Evolutionary conservation across 2,329 filamentous ascomycete species (phyloP).

Genomic region (Lecanoromycetidae sp.): DNA sequence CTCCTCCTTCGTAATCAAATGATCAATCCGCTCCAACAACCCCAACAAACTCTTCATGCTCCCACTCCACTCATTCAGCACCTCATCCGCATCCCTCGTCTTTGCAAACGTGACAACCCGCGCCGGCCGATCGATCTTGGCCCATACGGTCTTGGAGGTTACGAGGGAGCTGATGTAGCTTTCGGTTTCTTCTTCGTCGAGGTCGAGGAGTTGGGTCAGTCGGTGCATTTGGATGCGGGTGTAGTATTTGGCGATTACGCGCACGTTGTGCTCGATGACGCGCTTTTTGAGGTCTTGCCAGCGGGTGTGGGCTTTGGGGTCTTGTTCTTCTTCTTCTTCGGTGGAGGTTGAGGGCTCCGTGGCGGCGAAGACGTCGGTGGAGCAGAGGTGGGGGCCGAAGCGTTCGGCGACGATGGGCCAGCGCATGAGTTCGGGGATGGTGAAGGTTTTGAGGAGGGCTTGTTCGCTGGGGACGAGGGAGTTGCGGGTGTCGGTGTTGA

Average conservation of each 20-base stretch:
- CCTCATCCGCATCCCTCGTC: slow-evolving; percentile 86
- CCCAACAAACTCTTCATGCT: slow-evolving; percentile 93
- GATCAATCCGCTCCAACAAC: slow-evolving; percentile 80
- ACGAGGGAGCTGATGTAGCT: slow-evolving; percentile 98
- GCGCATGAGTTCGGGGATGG: slow-evolving; percentile 90
- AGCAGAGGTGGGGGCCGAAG: slow-evolving; percentile 77
- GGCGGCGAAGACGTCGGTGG: slow-evolving; percentile 78
- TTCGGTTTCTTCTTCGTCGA: slow-evolving; percentile 91
- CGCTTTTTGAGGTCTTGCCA: slow-evolving; percentile 96
- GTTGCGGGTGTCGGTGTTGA: slow-evolving; percentile 75
- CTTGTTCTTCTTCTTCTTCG: slow-evolving; percentile 51
- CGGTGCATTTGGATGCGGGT: slow-evolving; percentile 90
- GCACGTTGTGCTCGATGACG: slow-evolving; percentile 97
- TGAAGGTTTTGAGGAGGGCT: slow-evolving; percentile 85
- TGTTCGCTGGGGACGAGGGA: slow-evolving; percentile 65
- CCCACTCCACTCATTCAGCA: slow-evolving; percentile 95
- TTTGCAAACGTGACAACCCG: slow-evolving; percentile 89
- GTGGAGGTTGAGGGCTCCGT: slow-evolving; percentile 45
- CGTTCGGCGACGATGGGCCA: slow-evolving; percentile 88
- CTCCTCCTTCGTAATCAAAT: slow-evolving; percentile 98
- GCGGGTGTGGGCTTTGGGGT: slow-evolving; percentile 70
- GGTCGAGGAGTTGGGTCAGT: slow-evolving; percentile 77
- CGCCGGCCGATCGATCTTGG: slow-evolving; percentile 91
- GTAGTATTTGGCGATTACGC: slow-evolving; percentile 96
- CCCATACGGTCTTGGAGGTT: slow-evolving; percentile 94